Base-by-base conservation (phyloP, 345 rosid genomes). In the Mangifera indica region DNA sequence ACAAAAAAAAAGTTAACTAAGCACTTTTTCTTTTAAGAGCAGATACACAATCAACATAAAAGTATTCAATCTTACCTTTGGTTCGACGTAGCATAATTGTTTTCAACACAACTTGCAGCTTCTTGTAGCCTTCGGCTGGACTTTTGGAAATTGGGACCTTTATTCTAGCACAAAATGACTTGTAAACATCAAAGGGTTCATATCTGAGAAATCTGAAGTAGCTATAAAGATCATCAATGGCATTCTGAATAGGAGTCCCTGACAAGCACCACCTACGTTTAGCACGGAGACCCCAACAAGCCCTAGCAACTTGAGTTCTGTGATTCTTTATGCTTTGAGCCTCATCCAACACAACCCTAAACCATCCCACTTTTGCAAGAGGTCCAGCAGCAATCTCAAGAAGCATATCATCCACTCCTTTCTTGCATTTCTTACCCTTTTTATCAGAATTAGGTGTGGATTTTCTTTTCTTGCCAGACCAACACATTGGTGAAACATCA, bases 211-310 rank as follows among this genome's bases (percentile, higher is more conserved):
- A 95, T 78, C 97, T 87, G 75, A 95, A 92, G 82, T 92, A 95
- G 87, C 99, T 95, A 77, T 95, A 95, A 21, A 95, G 97, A 78
- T 95, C 99, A 63, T 95, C 99, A 3, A 95, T 84, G 18, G 99
- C 91, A 83, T 95, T 95, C 85, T 95, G 99, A 74, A 95, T 86
- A 60, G 99, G 99, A 71, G 99, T 95, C 64, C 99, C 99, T 2
- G 99, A 95, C 80, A 95, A 88, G 83, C 99, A 95, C 99, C 99
- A 95, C 74, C 99, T 83, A 24, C 96, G 93, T 79, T 95, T 95
- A 42, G 99, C 97, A 25, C 99, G 97, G 78, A 94, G 98, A 34
- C 95, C 97, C 97, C 97, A 94, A 72, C 99, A 95, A 52, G 99
- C 98, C 75, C 98, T 89, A 53, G 99, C 99, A 66, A 88, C 97